These are phyloP conservation scores for Ensete ventricosum DNA, from an alignment of 176 grass and related monocot species.

Conservation along the genomic window DNA sequence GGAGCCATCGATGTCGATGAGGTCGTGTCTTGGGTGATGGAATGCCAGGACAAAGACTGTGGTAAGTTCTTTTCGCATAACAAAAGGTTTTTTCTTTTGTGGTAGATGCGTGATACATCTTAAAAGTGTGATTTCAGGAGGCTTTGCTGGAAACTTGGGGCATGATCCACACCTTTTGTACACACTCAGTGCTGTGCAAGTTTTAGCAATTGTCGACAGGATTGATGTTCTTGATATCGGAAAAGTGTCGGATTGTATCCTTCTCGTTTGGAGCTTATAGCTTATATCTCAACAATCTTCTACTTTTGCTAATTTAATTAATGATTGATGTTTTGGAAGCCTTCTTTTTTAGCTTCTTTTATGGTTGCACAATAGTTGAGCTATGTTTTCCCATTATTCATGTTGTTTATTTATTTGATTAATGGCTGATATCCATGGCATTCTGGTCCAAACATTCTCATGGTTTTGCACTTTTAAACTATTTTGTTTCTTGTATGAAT, in stretches of 20 bases:
- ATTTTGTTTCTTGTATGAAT: neutral
- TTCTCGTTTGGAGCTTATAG: slow-evolving; percentile 16
- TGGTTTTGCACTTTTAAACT: neutral
- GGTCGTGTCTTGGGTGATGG: slow-evolving; percentile 74
- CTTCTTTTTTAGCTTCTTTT: neutral
- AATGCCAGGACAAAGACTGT: slow-evolving; percentile 62
- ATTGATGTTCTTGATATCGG: slow-evolving; percentile 57
- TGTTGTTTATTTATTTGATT: neutral
- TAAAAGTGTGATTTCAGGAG: slow-evolving; percentile 36
- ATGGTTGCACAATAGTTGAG: neutral
- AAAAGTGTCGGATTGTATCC: slow-evolving; percentile 85
- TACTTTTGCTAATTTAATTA: slow-evolving; percentile 1
- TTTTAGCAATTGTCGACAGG: slow-evolving; percentile 65
- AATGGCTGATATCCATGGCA: neutral
- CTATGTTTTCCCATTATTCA: neutral
- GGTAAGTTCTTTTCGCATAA: slow-evolving; percentile 24
- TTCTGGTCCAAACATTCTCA: neutral
- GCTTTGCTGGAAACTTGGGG: slow-evolving; percentile 80
- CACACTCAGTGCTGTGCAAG: slow-evolving; percentile 76
- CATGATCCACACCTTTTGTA: slow-evolving; percentile 68
- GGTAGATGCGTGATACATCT: neutral
- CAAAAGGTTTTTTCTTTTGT: neutral
- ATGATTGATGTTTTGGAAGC: neutral
- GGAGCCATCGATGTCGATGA: slow-evolving; percentile 46
- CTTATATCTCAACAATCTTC: neutral